Evolutionary conservation across 1,284 basidiomycete genomes (phyloP).

Genomic region (Leccinum solheimii): DNA sequence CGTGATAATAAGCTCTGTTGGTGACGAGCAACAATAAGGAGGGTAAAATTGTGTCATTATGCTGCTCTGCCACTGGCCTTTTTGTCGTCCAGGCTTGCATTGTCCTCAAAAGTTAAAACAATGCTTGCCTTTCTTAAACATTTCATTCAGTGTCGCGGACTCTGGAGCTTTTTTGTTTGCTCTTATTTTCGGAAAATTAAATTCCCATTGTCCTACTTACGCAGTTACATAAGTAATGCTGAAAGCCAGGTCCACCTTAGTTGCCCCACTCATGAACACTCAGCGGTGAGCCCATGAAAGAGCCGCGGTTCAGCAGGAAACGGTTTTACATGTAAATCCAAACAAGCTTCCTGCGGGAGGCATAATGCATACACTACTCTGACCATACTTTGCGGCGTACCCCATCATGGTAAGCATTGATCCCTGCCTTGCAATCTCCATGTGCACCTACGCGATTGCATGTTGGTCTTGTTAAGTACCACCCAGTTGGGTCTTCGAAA

Average conservation of each 20-base stretch:
- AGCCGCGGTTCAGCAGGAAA: not conserved
- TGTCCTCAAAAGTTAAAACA: constrained; percentile 27
- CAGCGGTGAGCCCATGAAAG: not conserved
- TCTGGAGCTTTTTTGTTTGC: constrained; percentile 19
- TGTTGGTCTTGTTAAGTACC: not conserved
- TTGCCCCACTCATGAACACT: not conserved
- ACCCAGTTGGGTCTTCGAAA: not conserved
- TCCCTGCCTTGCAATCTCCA: not conserved
- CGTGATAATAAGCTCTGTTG: constrained; percentile 9
- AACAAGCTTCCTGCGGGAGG: not conserved
- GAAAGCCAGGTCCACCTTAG: not conserved
- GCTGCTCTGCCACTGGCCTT: constrained; percentile 8
- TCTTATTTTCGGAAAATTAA: constrained; percentile 5
- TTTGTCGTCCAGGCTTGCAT: constrained; percentile 30
- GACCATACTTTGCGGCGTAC: not conserved
- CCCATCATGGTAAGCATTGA: too few species aligned
- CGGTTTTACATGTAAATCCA: not conserved
- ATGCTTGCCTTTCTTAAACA: constrained; percentile 21
- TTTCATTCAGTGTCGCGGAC: constrained; percentile 26
- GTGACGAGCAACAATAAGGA: constrained; percentile 20
- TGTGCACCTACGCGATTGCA: not conserved
- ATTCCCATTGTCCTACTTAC: not conserved
- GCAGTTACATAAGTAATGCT: not conserved
- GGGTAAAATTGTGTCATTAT: constrained; percentile 7
- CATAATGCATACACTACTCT: not conserved